Evolutionary conservation across 2,329 filamentous ascomycete genomes (phyloP).

Genomic region (Zalaria obscura): DNA sequence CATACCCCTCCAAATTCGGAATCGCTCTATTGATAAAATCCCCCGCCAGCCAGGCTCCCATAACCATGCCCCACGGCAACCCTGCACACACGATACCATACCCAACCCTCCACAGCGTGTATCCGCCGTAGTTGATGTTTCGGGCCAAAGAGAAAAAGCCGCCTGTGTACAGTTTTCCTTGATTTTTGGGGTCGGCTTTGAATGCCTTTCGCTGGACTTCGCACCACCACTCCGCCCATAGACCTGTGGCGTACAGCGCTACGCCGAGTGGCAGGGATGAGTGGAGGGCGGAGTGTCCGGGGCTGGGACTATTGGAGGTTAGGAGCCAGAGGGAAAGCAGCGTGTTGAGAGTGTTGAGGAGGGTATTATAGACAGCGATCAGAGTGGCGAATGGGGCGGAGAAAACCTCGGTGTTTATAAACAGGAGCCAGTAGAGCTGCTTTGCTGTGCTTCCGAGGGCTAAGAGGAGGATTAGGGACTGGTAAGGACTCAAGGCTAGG

Average conservation of each 20-base stretch:
- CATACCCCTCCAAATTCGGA: conserved; percentile 14
- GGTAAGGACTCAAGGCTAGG: conserved; percentile 8
- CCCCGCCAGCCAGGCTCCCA: conserved; percentile 8
- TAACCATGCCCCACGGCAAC: conserved; percentile 7
- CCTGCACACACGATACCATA: conserved; percentile 12
- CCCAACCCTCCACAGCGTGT: conserved; percentile 12
- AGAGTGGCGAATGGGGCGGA: conserved; percentile 6
- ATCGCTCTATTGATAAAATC: conserved; percentile 13
- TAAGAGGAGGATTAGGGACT: conserved; percentile 11
- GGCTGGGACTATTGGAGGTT: conserved; percentile 7
- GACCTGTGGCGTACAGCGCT: conserved; percentile 8
- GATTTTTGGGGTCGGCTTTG: conserved; percentile 11
- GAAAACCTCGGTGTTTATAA: conserved; percentile 9
- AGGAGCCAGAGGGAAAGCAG: conserved; percentile 10
- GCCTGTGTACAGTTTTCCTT: conserved; percentile 11
- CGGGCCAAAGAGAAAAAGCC: conserved; percentile 12
- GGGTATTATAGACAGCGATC: conserved; percentile 11
- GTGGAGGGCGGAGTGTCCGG: conserved; percentile 3
- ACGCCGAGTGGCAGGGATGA: conserved; percentile 6
- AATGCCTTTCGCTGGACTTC: conserved; percentile 14
- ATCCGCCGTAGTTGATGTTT: conserved; percentile 15
- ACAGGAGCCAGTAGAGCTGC: conserved; percentile 14
- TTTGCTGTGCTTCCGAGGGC: conserved; percentile 10
- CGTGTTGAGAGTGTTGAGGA: conserved; percentile 12
- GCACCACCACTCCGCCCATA: conserved; percentile 12